Evolutionary conservation across 768 basidiomycete genomes (phyloP).

Genomic region (Amanita molliuscula): DNA sequence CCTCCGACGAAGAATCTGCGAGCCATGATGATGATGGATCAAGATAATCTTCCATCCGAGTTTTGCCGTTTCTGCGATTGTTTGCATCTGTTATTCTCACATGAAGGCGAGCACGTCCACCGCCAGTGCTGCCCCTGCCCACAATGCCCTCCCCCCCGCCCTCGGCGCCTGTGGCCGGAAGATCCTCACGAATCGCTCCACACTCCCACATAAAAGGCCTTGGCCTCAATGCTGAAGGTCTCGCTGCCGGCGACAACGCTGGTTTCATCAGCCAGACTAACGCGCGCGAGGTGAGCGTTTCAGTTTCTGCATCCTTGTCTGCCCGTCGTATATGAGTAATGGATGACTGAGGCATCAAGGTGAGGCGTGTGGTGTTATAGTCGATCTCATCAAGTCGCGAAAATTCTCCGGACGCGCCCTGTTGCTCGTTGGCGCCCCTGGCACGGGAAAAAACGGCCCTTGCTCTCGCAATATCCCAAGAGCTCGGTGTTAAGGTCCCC

Average conservation of each 20-base stretch:
- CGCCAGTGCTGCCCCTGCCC: slow-evolving; percentile 43
- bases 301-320: neutral
- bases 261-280: slow-evolving; percentile 89
- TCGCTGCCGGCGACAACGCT: slow-evolving; percentile 57
- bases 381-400: slow-evolving; percentile 82
- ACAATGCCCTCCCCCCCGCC: slow-evolving; percentile 69
- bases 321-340: neutral
- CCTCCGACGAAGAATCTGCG: slow-evolving; percentile 93
- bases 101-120: slow-evolving; percentile 32
- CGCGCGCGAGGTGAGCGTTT: slow-evolving; percentile 70
- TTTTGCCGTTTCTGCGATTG: no score
- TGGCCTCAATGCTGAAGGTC: slow-evolving; percentile 78
- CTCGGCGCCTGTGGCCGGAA: slow-evolving; percentile 34
- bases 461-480: slow-evolving; percentile 90
- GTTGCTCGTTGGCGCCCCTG: slow-evolving; percentile 88
- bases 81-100: neutral
- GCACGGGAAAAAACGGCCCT: slow-evolving; percentile 98
- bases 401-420: slow-evolving; percentile 92
- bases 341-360: slow-evolving; percentile 3
- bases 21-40: slow-evolving; percentile 33
- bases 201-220: slow-evolving; percentile 98
- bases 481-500: slow-evolving; percentile 89
- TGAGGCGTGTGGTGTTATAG: slow-evolving; percentile 86
- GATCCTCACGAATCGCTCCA: slow-evolving; percentile 75
- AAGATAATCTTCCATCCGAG: neutral